Conservation (phyloP, 2,329 filamentous ascomycete species). For the Aspergillus fumigatiaffinis region DNA sequence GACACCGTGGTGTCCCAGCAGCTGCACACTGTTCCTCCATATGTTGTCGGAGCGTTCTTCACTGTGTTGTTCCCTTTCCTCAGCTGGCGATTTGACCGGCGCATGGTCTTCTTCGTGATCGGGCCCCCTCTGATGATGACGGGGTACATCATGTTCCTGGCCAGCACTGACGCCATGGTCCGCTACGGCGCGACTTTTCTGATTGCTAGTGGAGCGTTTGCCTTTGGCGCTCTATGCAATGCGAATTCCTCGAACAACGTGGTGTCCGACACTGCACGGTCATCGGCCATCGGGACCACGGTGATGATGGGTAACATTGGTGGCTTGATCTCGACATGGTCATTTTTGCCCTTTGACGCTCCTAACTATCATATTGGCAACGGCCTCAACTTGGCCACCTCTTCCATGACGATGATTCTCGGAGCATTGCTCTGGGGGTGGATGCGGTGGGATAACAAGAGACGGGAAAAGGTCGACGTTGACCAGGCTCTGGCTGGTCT, state of each 20-base stretch:
- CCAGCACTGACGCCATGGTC: conserved; percentile 47
- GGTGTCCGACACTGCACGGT: conserved; percentile 65
- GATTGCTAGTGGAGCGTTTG: conserved; percentile 61
- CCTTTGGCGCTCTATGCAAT: conserved; percentile 62
- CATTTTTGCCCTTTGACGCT: conserved; percentile 58
- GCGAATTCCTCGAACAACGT: conserved; percentile 68
- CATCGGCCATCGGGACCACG: conserved; percentile 61
- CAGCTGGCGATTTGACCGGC: conserved; percentile 57
- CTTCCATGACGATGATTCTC: conserved; percentile 53
- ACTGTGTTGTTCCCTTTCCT: conserved; percentile 59
- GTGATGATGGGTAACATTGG: conserved; percentile 74
- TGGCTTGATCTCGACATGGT: conserved; percentile 63
- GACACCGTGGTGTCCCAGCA: conserved; percentile 59
- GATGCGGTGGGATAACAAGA: conserved; percentile 62
- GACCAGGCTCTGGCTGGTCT: conserved; percentile 55
- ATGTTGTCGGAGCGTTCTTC: conserved; percentile 64
- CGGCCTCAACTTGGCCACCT: conserved; percentile 63
- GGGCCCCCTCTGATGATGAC: conserved; percentile 62
- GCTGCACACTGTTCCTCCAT: conserved; percentile 67
- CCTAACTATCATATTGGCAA: conserved; percentile 69
- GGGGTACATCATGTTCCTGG: conserved; percentile 69
- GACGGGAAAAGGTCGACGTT: conserved; percentile 51
- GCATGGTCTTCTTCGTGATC: conserved; percentile 59
- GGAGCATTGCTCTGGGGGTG: conserved; percentile 51
- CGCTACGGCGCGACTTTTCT: conserved; percentile 70